Percentiles rank a stretch among this genome's conserved stretches.
These are phyloP conservation scores for Candolleomyces efflorescens DNA, from an alignment of 768 basidiomycete species.

Conservation along the genomic window DNA sequence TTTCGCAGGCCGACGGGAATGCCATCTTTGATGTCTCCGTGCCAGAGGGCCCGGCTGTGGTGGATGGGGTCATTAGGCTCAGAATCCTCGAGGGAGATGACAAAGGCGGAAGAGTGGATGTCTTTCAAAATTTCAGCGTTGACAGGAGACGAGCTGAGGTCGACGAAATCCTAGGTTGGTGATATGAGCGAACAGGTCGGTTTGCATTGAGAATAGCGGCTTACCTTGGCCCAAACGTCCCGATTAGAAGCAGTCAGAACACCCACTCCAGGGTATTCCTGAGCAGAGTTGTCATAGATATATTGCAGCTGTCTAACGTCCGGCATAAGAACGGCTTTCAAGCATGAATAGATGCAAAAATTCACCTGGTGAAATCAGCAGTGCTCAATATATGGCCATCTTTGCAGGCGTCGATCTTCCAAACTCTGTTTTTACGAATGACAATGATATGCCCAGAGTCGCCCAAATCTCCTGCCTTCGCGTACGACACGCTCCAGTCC, in stretches of 20 bases:
- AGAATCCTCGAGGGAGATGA: conserved; percentile 73
- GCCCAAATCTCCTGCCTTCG: conserved; percentile 50
- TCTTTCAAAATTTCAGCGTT: conserved; percentile 64
- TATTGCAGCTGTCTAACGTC: conserved; percentile 63
- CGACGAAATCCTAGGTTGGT: conserved; percentile 51
- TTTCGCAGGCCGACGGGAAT: conserved; percentile 58
- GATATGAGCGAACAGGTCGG: background rate
- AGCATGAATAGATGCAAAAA: background rate
- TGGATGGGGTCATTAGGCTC: conserved; percentile 47
- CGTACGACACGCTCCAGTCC: conserved; percentile 75
- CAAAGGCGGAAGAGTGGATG: conserved; percentile 84
- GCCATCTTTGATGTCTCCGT: conserved; percentile 57
- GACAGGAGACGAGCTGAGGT: conserved; percentile 50
- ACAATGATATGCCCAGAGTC: conserved; percentile 79
- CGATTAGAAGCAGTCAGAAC: conserved; percentile 75
- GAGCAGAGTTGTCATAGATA: conserved; percentile 60
- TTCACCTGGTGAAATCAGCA: conserved; percentile 60
- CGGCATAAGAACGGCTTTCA: background rate
- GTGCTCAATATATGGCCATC: conserved; percentile 59
- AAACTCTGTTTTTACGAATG: conserved; percentile 79
- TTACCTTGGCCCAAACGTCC: conserved; percentile 85
- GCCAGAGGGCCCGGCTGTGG: conserved; percentile 75
- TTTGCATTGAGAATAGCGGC: background rate
- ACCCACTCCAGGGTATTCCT: conserved; percentile 71
- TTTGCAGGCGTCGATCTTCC: conserved; percentile 66